A percentile compares a stretch with the other conserved stretches of the same genome.
Evolutionary conservation across 352 stramenopile genomes (phyloP).

Genomic region (Globisporangium rhizosaccharum): DNA sequence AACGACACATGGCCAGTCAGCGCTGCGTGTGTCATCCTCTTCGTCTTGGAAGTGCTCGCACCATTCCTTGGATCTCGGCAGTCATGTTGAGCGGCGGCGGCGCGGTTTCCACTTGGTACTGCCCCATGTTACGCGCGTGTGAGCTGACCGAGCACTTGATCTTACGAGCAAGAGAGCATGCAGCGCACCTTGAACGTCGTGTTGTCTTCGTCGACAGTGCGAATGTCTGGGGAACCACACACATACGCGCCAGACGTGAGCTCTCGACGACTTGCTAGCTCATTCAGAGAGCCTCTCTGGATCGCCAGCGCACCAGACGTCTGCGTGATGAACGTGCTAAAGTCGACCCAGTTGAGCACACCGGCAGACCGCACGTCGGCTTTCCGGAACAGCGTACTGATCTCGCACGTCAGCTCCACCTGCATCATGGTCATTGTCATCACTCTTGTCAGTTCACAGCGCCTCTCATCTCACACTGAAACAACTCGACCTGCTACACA

Average conservation of each 20-base stretch:
- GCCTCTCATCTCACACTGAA: neutral
- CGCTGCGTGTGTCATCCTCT: neutral
- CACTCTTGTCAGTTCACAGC: neutral
- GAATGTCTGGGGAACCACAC: neutral
- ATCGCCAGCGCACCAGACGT: constrained; percentile 20
- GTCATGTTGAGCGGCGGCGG: constrained; percentile 26
- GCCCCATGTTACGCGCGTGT: neutral
- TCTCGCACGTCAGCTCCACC: constrained; percentile 26
- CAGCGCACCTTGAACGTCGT: constrained; percentile 4
- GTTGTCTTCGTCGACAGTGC: constrained; percentile 6
- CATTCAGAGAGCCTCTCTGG: too few relatives aligned
- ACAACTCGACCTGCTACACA: constrained; percentile 4
- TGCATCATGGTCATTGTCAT: constrained; percentile 7
- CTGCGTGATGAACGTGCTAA: constrained; percentile 39
- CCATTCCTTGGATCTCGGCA: constrained; percentile 40
- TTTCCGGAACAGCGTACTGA: constrained; percentile 33
- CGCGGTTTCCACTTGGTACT: constrained; percentile 27
- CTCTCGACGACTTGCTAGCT: neutral
- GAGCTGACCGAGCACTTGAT: too few relatives aligned
- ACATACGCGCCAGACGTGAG: neutral
- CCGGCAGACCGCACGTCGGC: constrained; percentile 28
- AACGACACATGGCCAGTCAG: neutral
- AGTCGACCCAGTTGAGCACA: constrained; percentile 35
- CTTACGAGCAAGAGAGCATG: neutral
- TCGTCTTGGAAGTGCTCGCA: constrained; percentile 7